Evolutionary conservation across 2,329 filamentous ascomycete genomes (phyloP).

Genomic region (Colletotrichum tamarilloi): DNA sequence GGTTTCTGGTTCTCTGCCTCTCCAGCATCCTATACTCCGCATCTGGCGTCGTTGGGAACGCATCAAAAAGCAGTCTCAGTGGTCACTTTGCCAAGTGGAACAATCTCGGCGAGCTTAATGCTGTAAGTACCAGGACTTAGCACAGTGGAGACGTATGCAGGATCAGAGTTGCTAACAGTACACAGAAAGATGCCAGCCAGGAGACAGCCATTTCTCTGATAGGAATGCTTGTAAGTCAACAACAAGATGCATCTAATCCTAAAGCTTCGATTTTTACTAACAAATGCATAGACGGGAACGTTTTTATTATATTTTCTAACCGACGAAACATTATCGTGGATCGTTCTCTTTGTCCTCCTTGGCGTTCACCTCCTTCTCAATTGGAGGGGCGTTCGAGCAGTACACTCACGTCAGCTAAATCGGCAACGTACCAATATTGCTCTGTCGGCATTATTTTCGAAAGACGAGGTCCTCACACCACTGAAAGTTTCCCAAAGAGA

Average conservation of each 20-base stretch:
- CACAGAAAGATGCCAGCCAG: constrained; percentile 30
- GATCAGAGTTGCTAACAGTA: neutral
- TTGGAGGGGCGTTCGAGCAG: constrained; percentile 29
- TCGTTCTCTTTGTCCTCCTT: constrained; percentile 4
- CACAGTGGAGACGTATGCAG: no score
- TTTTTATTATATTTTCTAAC: constrained; percentile 15
- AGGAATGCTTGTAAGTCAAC: constrained; percentile 27
- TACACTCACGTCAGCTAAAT: constrained; percentile 24
- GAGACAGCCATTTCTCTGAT: constrained; percentile 30
- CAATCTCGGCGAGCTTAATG: constrained; percentile 28
- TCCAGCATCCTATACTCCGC: constrained; percentile 26
- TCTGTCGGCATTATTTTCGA: constrained; percentile 15
- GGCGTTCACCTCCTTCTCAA: constrained; percentile 22
- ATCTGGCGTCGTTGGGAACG: constrained; percentile 24
- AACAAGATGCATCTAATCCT: neutral
- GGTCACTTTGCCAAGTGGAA: constrained; percentile 34
- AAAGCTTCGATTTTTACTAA: rapidly evolving
- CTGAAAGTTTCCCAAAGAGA: constrained; percentile 8
- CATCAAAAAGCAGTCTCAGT: constrained; percentile 31
- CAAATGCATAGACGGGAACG: neutral
- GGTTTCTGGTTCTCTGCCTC: constrained; percentile 17
- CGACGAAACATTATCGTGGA: constrained; percentile 10
- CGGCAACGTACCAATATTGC: constrained; percentile 29
- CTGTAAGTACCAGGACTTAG: neutral
- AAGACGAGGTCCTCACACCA: constrained; percentile 13